Conservation (phyloP, 202 grass and related monocot species). For the Panicum virgatum region DNA sequence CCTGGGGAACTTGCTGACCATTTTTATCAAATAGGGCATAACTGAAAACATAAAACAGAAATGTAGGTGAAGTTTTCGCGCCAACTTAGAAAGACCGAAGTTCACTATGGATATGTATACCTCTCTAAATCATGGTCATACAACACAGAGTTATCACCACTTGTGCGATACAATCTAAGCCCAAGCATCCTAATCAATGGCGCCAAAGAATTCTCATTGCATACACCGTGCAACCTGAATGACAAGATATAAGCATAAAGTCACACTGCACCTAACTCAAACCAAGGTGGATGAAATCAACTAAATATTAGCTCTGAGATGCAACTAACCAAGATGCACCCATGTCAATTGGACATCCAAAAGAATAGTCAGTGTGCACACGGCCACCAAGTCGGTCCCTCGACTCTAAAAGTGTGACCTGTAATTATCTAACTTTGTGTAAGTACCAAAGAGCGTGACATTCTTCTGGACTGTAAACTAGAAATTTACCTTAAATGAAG, state of each 20-base stretch:
- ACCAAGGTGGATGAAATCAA: conserved; percentile 18
- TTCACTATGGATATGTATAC: conserved; percentile 39
- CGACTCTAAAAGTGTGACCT: conserved; percentile 93
- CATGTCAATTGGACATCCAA: conserved; percentile 98
- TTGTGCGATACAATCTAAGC: conserved; percentile 92
- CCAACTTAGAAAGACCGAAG: conserved; percentile 6
- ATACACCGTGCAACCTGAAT: conserved; percentile 94
- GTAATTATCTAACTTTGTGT: conserved; percentile 33
- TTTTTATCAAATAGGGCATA: conserved; percentile 93
- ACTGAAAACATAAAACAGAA: conserved; percentile 47
- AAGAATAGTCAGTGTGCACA: conserved; percentile 95
- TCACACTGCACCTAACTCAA: conserved; percentile 11
- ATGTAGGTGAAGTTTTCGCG: conserved; percentile 24
- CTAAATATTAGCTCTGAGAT: conserved; percentile 19
- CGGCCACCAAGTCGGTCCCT: conserved; percentile 82
- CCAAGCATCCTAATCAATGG: conserved; percentile 91
- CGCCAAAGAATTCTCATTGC: conserved; percentile 95
- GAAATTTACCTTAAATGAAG: conserved; percentile 77
- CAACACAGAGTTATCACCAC: conserved; percentile 92
- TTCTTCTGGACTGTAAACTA: background rate
- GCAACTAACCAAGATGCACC: conserved; percentile 93
- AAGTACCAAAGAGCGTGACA: background rate
- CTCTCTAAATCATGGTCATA: conserved; percentile 99
- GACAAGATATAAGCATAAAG: conserved; percentile 48
- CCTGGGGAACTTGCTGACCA: conserved; percentile 76